A percentile compares a stretch with the other conserved stretches of the same genome.
These are phyloP conservation scores for Excoecaria agallocha DNA, from an alignment of 345 rosid species.

Conservation along the genomic window DNA sequence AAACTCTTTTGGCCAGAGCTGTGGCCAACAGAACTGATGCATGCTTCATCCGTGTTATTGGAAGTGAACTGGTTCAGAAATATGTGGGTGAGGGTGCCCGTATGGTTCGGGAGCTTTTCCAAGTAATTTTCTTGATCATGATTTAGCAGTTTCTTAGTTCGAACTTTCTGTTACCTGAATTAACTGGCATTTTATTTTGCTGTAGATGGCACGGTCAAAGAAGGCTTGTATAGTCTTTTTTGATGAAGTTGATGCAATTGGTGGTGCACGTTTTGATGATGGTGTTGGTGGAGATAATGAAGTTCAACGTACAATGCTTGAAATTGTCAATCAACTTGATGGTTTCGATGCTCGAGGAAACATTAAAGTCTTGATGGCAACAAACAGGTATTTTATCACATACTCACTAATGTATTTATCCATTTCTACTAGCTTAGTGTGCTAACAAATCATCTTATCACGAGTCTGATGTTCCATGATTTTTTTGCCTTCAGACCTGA, in stretches of 20 bases:
- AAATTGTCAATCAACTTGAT: conserved; percentile 84
- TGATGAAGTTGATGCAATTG: conserved; percentile 83
- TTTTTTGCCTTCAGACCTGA: conserved; percentile 58
- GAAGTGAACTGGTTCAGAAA: conserved; percentile 98
- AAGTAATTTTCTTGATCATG: conserved; percentile 45
- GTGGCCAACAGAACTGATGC: conserved; percentile 99
- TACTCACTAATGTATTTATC: not conserved
- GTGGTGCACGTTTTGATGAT: conserved; percentile 88
- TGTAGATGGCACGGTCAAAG: conserved; percentile 83
- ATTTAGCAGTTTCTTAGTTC: too few species aligned
- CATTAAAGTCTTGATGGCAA: conserved; percentile 99
- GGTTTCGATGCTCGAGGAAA: conserved; percentile 95
- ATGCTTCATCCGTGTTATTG: conserved; percentile 94
- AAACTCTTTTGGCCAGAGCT: conserved; percentile 93
- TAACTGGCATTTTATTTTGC: not conserved
- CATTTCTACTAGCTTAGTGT: not conserved
- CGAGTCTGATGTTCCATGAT: not conserved
- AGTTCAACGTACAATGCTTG: conserved; percentile 87
- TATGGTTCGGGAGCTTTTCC: conserved; percentile 96
- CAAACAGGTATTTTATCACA: conserved; percentile 58
- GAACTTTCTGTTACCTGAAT: not conserved
- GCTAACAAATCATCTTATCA: not conserved
- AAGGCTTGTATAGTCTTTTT: conserved; percentile 85
- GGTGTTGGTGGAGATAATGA: conserved; percentile 82
- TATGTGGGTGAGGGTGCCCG: conserved; percentile 99